Evolutionary conservation across 2,329 filamentous ascomycete species (phyloP), one percentile per base, ranked within the genome.

Genomic region (Pseudopithomyces chartarum): DNA sequence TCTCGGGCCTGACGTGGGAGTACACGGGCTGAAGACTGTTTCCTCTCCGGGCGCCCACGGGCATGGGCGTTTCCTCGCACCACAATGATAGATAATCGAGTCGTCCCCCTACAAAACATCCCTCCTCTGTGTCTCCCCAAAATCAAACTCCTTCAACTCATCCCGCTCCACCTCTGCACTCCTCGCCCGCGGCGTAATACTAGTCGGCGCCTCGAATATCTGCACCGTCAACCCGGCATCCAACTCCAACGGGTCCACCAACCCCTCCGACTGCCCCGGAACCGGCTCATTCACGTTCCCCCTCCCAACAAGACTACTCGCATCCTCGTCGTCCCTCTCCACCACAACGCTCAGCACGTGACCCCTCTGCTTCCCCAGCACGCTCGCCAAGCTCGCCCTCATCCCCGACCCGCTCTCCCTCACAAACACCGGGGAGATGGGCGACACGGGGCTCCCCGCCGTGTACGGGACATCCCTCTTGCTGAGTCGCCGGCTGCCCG

Each of bases 241-340:
- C 39, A 71, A 39, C 40, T 71, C 68, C 36, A 71, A 43, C 20
- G 68, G 61, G 47, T 52, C 61, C 13, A 46, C 60, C 20, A 71
- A 33, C 4, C 68, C 68, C 47, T 71, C 68, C 22, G 47, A 56
- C 38, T 71, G 66, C n/a, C 68, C 68, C 1, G 63, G 62, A 19
- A 71, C 67, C 20, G 68, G 68, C 52, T 69, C 62, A 17, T 52
- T 44, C 10, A 68, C 47, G 13, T 49, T 19, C 33, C 54, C 45
- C 10, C 50, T 23, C 36, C 54, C 52, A 34, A 50, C 17, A 10
- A 50, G 12, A 22, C 38, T n/a, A 17, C 20, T 49, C 26, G 48
- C 48, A 43, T 62, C 64, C 38, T 69, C 67, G 15, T 68, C 65
- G 6, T 68, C 62, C 3, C 59, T 32, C 52, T 69, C 67, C 1